A percentile compares a stretch with the other conserved stretches of the same genome.
Conservation (phyloP, 768 basidiomycete species). For the Lentinula boryana region DNA sequence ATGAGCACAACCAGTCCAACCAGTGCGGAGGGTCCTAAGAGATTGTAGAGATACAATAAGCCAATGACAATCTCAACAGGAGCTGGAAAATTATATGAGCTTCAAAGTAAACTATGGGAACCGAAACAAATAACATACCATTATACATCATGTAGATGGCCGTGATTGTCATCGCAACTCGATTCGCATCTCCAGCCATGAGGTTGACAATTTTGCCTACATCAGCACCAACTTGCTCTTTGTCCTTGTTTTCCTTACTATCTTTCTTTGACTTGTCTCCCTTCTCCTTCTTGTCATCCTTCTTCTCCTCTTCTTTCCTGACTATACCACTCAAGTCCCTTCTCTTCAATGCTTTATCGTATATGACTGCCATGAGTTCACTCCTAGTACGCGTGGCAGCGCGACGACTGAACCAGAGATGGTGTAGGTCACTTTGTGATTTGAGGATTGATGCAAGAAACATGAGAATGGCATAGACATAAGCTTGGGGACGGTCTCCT, state of each 20-base stretch:
- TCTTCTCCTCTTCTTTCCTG: conserved; percentile 36
- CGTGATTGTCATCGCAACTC: conserved; percentile 48
- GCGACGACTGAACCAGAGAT: conserved; percentile 79
- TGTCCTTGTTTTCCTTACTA: conserved; percentile 28
- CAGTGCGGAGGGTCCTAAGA: conserved; percentile 68
- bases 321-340: conserved; percentile 80
- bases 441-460: conserved; percentile 58
- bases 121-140: not conserved
- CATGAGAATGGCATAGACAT: conserved; percentile 73
- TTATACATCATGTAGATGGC: conserved; percentile 55
- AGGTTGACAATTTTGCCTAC: conserved; percentile 87
- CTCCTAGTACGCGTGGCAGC: conserved; percentile 65
- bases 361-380: conserved; percentile 81
- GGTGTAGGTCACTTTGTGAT: conserved; percentile 49
- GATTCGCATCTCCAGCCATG: conserved; percentile 77
- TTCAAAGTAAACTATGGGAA: not conserved
- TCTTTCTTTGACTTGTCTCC: conserved; percentile 5
- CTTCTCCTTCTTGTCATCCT: conserved; percentile 17
- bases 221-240: conserved; percentile 64
- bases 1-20: conserved; percentile 67
- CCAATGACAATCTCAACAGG: conserved; percentile 79
- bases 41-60: conserved; percentile 64
- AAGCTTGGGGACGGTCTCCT: conserved; percentile 51
- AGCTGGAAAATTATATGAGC: conserved; percentile 24
- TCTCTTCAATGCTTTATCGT: conserved; percentile 81